phyloP scores from a whole-genome alignment of 2,329 filamentous ascomycete species.

The Aureobasidium uvarum region DNA sequence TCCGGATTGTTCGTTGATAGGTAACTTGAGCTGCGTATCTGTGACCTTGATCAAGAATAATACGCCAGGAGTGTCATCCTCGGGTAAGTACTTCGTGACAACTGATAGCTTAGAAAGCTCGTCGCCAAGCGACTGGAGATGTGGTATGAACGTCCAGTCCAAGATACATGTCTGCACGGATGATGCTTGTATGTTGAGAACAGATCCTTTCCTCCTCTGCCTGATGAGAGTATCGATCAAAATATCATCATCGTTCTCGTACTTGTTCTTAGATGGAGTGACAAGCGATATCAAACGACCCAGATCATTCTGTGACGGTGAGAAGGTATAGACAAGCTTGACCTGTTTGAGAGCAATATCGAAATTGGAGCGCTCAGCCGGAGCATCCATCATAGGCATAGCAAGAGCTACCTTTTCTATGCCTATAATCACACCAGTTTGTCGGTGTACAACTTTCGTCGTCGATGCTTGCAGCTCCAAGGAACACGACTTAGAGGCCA shows the following conservation, averaged over 20 bases:
- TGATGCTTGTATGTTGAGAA: conserved; percentile 69
- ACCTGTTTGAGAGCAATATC: conserved; percentile 63
- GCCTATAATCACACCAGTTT: conserved; percentile 67
- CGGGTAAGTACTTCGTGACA: conserved; percentile 90
- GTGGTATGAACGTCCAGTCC: conserved; percentile 63
- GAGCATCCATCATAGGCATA: conserved; percentile 60
- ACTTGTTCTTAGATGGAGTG: conserved; percentile 87
- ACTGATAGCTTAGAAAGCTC: conserved; percentile 80
- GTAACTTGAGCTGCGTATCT: conserved; percentile 59
- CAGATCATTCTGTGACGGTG: conserved; percentile 76
- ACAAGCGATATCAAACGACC: conserved; percentile 80
- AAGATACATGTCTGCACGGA: conserved; percentile 62
- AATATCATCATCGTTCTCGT: conserved; percentile 86
- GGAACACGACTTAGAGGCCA: conserved; percentile 76
- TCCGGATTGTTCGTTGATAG: conserved; percentile 69
- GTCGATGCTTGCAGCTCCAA: conserved; percentile 74
- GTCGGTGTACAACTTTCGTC: conserved; percentile 74
- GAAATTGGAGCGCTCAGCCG: conserved; percentile 44
- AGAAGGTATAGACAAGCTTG: conserved; percentile 67
- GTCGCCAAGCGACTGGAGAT: conserved; percentile 68
- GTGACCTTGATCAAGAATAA: conserved; percentile 68
- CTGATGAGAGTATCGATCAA: conserved; percentile 87
- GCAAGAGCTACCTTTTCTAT: conserved; percentile 70
- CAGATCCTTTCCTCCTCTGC: conserved; percentile 81
- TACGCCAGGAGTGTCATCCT: conserved; percentile 89